Evolutionary conservation across 192 early-diverging fungal species (phyloP).

Genomic region (Backusella luteola): DNA sequence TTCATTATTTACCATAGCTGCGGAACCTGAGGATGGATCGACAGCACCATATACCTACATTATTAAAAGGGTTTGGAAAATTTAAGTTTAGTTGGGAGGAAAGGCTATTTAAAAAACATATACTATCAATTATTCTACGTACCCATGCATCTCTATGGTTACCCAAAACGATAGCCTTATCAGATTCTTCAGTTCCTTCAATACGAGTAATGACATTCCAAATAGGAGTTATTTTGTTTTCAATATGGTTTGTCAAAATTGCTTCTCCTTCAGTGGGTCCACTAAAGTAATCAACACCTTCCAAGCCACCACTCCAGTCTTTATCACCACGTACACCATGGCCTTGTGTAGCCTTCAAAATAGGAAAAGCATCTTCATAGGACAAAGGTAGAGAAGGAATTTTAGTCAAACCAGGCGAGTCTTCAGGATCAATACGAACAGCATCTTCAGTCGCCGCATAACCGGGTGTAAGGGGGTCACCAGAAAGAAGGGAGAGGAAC

Average conservation of each 20-base stretch:
- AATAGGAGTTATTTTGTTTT: slow-evolving; percentile 54
- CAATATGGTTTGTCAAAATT: slow-evolving; percentile 52
- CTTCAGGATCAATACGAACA: slow-evolving; percentile 47
- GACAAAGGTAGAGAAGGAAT: slow-evolving; percentile 69
- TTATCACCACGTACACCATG: slow-evolving; percentile 33
- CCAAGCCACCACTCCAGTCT: slow-evolving; percentile 56
- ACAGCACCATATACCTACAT: slow-evolving; percentile 54
- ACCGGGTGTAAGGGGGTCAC: slow-evolving; percentile 67
- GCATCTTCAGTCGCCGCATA: slow-evolving; percentile 52
- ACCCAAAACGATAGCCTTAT: slow-evolving; percentile 48
- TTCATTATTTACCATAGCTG: slow-evolving; percentile 39
- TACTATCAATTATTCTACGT: not conserved
- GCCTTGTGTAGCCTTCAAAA: slow-evolving; percentile 53
- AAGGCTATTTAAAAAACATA: not conserved
- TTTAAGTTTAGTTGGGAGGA: not conserved
- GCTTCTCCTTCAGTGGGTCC: slow-evolving; percentile 55
- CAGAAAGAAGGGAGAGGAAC: slow-evolving; percentile 46
- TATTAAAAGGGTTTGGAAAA: not conserved
- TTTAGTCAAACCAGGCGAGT: slow-evolving; percentile 36
- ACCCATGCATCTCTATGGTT: slow-evolving; percentile 70
- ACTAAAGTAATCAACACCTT: slow-evolving; percentile 54
- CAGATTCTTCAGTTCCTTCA: slow-evolving; percentile 53
- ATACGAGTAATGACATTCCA: slow-evolving; percentile 71
- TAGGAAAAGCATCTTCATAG: slow-evolving; percentile 58
- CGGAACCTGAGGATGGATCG: slow-evolving; percentile 63